Evolutionary conservation across 2,329 filamentous ascomycete genomes (phyloP).

Genomic region (Thielaviopsis populi): DNA sequence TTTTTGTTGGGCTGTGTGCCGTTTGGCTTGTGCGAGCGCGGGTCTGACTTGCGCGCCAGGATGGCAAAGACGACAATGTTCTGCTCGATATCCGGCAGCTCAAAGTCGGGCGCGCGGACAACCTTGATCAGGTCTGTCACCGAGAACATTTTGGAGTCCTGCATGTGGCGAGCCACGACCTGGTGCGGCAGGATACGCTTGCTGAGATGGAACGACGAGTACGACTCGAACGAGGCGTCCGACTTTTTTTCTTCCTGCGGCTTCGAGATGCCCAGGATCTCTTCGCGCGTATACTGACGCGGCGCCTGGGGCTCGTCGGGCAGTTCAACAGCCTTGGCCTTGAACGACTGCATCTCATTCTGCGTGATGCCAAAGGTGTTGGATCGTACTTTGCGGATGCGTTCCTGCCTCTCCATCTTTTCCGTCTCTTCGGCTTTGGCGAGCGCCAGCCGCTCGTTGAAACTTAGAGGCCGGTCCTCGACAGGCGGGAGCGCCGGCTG

Average conservation of each 20-base stretch:
- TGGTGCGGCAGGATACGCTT: constrained; percentile 71
- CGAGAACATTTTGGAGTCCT: constrained; percentile 59
- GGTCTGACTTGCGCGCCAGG: constrained; percentile 75
- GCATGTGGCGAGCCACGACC: constrained; percentile 61
- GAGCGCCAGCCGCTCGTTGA: constrained; percentile 73
- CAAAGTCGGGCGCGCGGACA: constrained; percentile 70
- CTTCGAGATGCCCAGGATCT: constrained; percentile 33
- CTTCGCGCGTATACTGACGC: constrained; percentile 46
- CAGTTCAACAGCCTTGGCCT: constrained; percentile 40
- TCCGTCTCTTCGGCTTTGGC: constrained; percentile 42
- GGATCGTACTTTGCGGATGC: constrained; percentile 38
- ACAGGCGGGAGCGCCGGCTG: neutral
- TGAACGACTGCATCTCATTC: constrained; percentile 45
- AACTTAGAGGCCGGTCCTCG: constrained; percentile 37
- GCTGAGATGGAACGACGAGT: constrained; percentile 70
- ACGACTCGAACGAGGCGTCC: constrained; percentile 62
- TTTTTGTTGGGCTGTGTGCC: constrained; percentile 21
- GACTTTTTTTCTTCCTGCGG: constrained; percentile 29
- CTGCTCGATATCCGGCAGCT: constrained; percentile 65
- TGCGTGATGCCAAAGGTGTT: constrained; percentile 42
- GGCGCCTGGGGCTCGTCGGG: constrained; percentile 33
- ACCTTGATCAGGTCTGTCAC: constrained; percentile 68
- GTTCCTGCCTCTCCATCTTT: constrained; percentile 35
- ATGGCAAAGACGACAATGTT: constrained; percentile 85
- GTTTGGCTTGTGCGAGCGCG: constrained; percentile 42